Conservation (phyloP, 2,329 filamentous ascomycete species). For the Paecilomyces sp. region DNA sequence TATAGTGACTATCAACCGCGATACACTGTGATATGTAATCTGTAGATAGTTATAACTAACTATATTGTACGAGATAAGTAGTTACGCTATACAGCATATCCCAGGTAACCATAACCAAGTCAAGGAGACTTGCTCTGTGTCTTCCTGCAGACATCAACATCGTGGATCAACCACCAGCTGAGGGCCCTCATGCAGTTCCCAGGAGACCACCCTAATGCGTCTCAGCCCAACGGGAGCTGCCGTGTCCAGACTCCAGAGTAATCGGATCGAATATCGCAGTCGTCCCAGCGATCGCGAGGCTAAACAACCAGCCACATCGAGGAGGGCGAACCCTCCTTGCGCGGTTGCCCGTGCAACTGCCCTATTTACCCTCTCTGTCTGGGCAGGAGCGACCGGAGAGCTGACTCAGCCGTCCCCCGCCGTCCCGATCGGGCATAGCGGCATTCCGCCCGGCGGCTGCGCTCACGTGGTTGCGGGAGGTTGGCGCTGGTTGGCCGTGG, state of each 20-base stretch:
- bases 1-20: neutral
- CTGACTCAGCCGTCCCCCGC: neutral
- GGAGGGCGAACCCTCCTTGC: neutral
- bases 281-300: neutral
- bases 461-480: conserved; percentile 16
- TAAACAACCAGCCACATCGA: neutral
- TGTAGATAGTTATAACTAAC: neutral
- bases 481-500: conserved; percentile 13
- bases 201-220: too few relatives aligned
- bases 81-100: too few relatives aligned
- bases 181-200: too few relatives aligned
- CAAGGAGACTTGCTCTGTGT: too few relatives aligned
- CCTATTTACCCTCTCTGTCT: neutral
- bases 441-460: conserved; percentile 18
- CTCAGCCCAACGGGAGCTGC: too few relatives aligned
- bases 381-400: too few relatives aligned
- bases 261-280: neutral
- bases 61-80: neutral
- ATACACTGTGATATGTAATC: neutral
- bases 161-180: too few relatives aligned
- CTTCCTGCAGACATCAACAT: too few relatives aligned
- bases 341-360: conserved; percentile 6
- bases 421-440: neutral
- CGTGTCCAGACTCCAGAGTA: too few relatives aligned
- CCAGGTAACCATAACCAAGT: too few relatives aligned